A percentile compares a stretch with the other conserved stretches of the same genome.
Evolutionary conservation across 805 yeast species (phyloP).

Genomic region (Saccharomyces mikatae): DNA sequence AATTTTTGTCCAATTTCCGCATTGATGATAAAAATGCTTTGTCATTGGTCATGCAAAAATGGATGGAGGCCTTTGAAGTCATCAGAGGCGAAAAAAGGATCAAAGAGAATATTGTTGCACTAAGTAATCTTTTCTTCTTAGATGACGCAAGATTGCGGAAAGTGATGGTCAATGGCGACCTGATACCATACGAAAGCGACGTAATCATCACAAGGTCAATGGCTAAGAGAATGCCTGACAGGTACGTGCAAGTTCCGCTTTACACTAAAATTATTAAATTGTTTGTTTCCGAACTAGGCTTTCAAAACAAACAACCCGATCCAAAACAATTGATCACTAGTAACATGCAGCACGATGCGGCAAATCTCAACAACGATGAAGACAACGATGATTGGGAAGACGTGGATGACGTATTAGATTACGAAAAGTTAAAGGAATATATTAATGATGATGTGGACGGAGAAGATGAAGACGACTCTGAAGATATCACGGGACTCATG

Average conservation of each 20-base stretch:
- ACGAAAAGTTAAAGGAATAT: conserved; percentile 52
- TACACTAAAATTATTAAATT: conserved; percentile 66
- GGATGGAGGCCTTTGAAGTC: conserved; percentile 78
- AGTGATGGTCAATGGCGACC: conserved; percentile 69
- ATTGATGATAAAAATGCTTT: conserved; percentile 37
- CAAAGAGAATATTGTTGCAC: conserved; percentile 55
- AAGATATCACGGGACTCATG: conserved; percentile 12
- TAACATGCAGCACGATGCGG: conserved; percentile 22
- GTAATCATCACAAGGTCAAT: conserved; percentile 80
- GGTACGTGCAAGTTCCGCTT: conserved; percentile 59
- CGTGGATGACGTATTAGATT: conserved; percentile 59
- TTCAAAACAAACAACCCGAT: conserved; percentile 49
- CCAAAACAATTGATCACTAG: conserved; percentile 15
- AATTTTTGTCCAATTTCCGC: conserved; percentile 43
- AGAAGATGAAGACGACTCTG: conserved; percentile 14
- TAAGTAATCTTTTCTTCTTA: conserved; percentile 57
- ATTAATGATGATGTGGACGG: conserved; percentile 30
- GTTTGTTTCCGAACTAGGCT: conserved; percentile 57
- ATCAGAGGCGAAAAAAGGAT: conserved; percentile 73
- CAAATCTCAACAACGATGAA: conserved; percentile 4
- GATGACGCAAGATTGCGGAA: conserved; percentile 44
- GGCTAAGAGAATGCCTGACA: conserved; percentile 57
- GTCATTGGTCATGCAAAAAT: conserved; percentile 55
- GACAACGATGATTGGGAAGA: conserved; percentile 68
- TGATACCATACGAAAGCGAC: conserved; percentile 49